Evolutionary conservation across 1,139 yeast genomes (phyloP).

Genomic region (Sugiyamaella grinbergsii): DNA sequence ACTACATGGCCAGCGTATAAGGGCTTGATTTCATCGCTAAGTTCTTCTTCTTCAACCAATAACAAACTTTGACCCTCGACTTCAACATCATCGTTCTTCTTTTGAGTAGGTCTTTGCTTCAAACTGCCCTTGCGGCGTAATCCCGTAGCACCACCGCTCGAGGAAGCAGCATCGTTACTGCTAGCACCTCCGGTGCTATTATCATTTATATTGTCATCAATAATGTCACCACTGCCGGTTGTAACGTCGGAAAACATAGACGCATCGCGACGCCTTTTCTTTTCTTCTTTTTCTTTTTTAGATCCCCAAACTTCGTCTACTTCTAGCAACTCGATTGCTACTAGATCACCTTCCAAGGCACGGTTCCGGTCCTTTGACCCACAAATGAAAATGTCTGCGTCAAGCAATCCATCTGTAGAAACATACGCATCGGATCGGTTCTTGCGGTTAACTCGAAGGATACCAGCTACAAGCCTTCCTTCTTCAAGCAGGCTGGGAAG

Average conservation of each 20-base stretch:
- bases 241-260: slow-evolving; percentile 33
- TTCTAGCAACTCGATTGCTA: slow-evolving; percentile 88
- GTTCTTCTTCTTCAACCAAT: slow-evolving; percentile 92
- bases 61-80: slow-evolving; percentile 95
- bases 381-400: slow-evolving; percentile 95
- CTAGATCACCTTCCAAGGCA: slow-evolving; percentile 94
- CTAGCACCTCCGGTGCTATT: slow-evolving; percentile 29
- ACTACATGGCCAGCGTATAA: slow-evolving; percentile 97
- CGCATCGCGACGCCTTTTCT: slow-evolving; percentile 85
- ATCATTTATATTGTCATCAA: slow-evolving; percentile 40
- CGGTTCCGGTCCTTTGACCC: slow-evolving; percentile 99
- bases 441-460: slow-evolving; percentile 88
- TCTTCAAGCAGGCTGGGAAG: slow-evolving; percentile 87
- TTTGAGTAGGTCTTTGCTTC: slow-evolving; percentile 96
- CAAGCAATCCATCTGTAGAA: slow-evolving; percentile 90
- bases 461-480: slow-evolving; percentile 91
- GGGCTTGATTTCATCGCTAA: slow-evolving; percentile 89
- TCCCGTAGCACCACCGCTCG: slow-evolving; percentile 35
- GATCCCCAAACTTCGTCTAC: slow-evolving; percentile 99
- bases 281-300: slow-evolving; percentile 94
- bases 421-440: slow-evolving; percentile 97
- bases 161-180: slow-evolving; percentile 19
- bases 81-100: slow-evolving; percentile 96
- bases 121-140: slow-evolving; percentile 86
- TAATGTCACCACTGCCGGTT: slow-evolving; percentile 26